Conservation (phyloP, 2,329 filamentous ascomycete genomes). For the Botryosphaeria dothidea region DNA sequence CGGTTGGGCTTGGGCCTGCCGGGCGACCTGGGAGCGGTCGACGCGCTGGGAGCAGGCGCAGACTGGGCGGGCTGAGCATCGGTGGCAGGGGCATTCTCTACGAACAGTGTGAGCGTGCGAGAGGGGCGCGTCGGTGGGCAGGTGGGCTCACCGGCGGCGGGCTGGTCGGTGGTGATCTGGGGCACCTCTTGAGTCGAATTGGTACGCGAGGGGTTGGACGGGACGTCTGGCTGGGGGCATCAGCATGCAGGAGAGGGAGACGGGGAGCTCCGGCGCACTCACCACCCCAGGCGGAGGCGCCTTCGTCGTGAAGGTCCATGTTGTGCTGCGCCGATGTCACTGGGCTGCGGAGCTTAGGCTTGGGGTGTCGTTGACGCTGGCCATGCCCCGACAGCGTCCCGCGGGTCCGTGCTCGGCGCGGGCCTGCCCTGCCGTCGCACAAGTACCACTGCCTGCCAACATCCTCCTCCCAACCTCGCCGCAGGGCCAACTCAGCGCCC, state of each 20-base stretch:
- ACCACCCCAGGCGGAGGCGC: conserved; percentile 46
- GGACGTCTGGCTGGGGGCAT: conserved; percentile 42
- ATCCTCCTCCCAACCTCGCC: not conserved
- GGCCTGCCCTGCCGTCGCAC: not conserved
- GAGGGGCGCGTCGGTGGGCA: not conserved
- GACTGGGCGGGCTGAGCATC: conserved; percentile 23
- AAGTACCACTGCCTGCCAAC: not conserved
- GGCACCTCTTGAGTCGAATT: conserved; percentile 42
- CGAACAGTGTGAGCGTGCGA: not conserved
- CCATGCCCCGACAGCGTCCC: not conserved
- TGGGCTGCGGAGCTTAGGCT: conserved; percentile 9
- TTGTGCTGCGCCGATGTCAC: conserved; percentile 2
- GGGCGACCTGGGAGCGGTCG: conserved; percentile 49
- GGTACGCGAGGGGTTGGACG: conserved; percentile 40
- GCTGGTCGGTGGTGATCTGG: conserved; percentile 36
- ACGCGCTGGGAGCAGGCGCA: conserved; percentile 34
- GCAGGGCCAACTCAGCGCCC: conserved; percentile 3
- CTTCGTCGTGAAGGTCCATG: conserved; percentile 46
- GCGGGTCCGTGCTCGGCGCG: not conserved
- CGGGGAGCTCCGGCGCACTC: conserved; percentile 18
- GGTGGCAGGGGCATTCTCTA: conserved; percentile 10
- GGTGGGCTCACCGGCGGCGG: conserved; percentile 26
- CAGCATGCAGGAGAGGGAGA: conserved; percentile 6
- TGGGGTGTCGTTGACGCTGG: conserved; percentile 13
- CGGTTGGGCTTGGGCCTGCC: conserved; percentile 42